Conservation (phyloP, 1,139 yeast species). For the Yamadazyma kanchanaburiensis region DNA sequence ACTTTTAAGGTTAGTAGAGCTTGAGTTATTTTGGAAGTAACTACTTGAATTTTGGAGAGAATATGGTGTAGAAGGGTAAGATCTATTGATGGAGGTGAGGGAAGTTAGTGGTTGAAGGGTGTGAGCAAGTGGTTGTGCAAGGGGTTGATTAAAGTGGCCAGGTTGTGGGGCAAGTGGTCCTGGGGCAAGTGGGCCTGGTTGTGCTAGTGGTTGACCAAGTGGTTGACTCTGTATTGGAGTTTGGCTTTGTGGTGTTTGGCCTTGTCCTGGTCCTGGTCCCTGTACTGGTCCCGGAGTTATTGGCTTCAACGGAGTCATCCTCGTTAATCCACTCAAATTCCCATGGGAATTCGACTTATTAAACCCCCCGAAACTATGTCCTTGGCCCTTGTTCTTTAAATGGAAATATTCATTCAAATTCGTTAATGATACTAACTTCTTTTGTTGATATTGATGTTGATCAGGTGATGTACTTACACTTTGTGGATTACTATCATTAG, state of each 20-base stretch:
- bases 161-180: too few species aligned
- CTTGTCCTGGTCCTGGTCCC: too few species aligned
- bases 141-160: too few species aligned
- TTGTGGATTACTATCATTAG: constrained; percentile 15
- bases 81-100: not conserved
- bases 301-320: constrained; percentile 42
- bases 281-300: constrained; percentile 4
- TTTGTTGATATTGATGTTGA: constrained; percentile 6
- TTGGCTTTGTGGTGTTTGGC: too few species aligned
- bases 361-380: too few species aligned
- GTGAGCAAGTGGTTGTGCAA: too few species aligned
- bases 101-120: too few species aligned
- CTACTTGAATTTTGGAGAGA: constrained; percentile 4
- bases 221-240: too few species aligned
- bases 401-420: constrained; percentile 33
- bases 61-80: constrained; percentile 14
- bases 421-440: constrained; percentile 21
- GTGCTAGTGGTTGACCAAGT: too few species aligned
- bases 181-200: too few species aligned
- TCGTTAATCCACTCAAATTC: constrained; percentile 16
- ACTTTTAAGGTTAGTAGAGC: constrained; percentile 13
- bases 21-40: not conserved
- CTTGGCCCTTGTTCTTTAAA: constrained; percentile 15
- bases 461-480: constrained; percentile 38
- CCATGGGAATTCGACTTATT: constrained; percentile 8